Percentiles rank a stretch among this genome's conserved stretches.
These are phyloP conservation scores for Aquanectria penicillioides DNA, from an alignment of 2,329 filamentous ascomycete species.

Conservation along the genomic window DNA sequence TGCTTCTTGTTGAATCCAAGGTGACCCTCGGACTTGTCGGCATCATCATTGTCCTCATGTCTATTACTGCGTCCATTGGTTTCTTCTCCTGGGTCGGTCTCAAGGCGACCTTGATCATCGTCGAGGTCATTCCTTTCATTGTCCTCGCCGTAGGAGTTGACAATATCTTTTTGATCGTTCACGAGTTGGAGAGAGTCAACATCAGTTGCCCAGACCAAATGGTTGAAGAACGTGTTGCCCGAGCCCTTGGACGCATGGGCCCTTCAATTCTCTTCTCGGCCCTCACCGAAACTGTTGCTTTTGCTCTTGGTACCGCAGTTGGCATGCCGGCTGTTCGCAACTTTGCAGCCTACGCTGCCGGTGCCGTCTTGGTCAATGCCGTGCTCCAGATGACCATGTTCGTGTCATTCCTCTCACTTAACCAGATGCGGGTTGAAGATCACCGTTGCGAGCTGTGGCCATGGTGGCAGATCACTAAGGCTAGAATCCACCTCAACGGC, in stretches of 20 bases:
- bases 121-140: constrained; percentile 97
- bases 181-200: constrained; percentile 97
- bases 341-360: constrained; percentile 95
- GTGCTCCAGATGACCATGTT: constrained; percentile 98
- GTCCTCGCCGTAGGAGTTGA: constrained; percentile 96
- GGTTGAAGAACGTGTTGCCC: constrained; percentile 86
- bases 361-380: constrained; percentile 96
- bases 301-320: constrained; percentile 90
- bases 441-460: constrained; percentile 92
- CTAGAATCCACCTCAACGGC: constrained; percentile 71
- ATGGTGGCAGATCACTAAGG: constrained; percentile 82
- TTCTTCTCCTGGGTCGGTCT: constrained; percentile 92
- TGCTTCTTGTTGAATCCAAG: constrained; percentile 92
- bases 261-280: constrained; percentile 96
- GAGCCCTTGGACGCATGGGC: constrained; percentile 93
- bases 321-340: constrained; percentile 98
- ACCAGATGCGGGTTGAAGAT: constrained; percentile 90
- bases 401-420: constrained; percentile 87
- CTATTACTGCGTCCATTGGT: constrained; percentile 93
- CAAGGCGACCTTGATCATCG: constrained; percentile 96
- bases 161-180: constrained; percentile 98
- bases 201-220: constrained; percentile 88
- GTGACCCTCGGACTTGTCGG: constrained; percentile 95
- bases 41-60: constrained; percentile 97
- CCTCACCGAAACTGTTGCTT: constrained; percentile 93